Evolutionary conservation across 192 early-diverging fungal species (phyloP).

Genomic region (Fimicolochytrium jonesii): DNA sequence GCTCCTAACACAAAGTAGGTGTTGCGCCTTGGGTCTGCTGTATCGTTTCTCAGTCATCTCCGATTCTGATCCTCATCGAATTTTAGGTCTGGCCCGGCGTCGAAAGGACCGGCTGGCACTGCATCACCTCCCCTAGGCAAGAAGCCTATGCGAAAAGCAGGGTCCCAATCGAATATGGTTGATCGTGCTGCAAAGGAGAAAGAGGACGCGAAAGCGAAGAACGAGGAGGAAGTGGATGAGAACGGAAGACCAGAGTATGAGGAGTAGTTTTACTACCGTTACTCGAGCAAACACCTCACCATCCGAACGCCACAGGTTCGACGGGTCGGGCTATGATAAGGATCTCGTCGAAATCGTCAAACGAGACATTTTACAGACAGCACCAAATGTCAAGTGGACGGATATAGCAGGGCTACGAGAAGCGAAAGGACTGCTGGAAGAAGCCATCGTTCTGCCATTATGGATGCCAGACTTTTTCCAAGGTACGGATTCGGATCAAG

Average conservation of each 20-base stretch:
- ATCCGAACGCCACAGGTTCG: no score
- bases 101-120: background rate
- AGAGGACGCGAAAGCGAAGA: conserved; percentile 12
- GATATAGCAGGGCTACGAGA: conserved; percentile 54
- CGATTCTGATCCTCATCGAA: no score
- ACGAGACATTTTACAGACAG: conserved; percentile 48
- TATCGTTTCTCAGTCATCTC: no score
- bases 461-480: conserved; percentile 61
- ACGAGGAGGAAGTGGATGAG: conserved; percentile 11
- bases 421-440: conserved; percentile 52
- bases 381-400: conserved; percentile 46
- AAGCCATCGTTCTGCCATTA: conserved; percentile 55
- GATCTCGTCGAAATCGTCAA: conserved; percentile 54
- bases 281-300: no score
- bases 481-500: conserved; percentile 10
- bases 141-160: conserved; percentile 27
- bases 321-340: conserved; percentile 54
- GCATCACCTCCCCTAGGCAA: conserved; percentile 17
- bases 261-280: background rate
- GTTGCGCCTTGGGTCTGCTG: no score
- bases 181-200: conserved; percentile 20
- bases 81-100: no score
- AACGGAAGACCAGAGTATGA: conserved; percentile 23
- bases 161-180: conserved; percentile 29
- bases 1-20: no score